phyloP scores from a whole-genome alignment of 2,329 filamentous ascomycete species.

The Trichoderma breve region DNA sequence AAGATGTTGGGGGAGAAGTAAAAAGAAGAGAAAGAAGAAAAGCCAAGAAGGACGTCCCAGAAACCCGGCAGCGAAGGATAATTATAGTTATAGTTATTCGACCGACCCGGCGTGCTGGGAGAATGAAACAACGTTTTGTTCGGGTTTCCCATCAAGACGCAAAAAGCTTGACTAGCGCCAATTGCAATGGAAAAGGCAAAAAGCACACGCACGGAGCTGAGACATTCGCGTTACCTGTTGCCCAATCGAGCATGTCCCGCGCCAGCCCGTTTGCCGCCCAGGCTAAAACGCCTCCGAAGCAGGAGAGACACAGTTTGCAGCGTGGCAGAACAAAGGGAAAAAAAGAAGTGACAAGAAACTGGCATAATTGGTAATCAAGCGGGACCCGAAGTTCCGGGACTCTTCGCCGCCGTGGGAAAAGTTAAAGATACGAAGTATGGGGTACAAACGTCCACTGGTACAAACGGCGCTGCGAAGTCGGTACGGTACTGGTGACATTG shows the following conservation, averaged over 20 bases:
- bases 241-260: neutral
- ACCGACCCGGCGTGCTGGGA: neutral
- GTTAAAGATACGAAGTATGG: constrained; percentile 11
- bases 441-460: neutral
- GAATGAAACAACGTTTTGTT: neutral
- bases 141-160: neutral
- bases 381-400: constrained; percentile 4
- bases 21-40: neutral
- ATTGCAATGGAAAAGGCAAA: neutral
- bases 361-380: neutral
- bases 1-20: neutral
- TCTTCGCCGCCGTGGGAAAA: neutral
- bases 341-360: neutral
- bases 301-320: neutral
- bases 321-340: neutral
- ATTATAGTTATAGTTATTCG: neutral
- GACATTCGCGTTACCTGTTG: neutral
- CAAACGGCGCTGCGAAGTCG: neutral
- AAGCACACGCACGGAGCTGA: neutral
- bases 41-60: neutral
- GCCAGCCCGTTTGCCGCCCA: constrained; percentile 9
- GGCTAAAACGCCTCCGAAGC: constrained; percentile 7
- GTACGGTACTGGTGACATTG: neutral
- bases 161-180: constrained; percentile 11
- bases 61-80: neutral